Conservation (phyloP, 2,329 filamentous ascomycete genomes). For the Metarhizium guizhouense region DNA sequence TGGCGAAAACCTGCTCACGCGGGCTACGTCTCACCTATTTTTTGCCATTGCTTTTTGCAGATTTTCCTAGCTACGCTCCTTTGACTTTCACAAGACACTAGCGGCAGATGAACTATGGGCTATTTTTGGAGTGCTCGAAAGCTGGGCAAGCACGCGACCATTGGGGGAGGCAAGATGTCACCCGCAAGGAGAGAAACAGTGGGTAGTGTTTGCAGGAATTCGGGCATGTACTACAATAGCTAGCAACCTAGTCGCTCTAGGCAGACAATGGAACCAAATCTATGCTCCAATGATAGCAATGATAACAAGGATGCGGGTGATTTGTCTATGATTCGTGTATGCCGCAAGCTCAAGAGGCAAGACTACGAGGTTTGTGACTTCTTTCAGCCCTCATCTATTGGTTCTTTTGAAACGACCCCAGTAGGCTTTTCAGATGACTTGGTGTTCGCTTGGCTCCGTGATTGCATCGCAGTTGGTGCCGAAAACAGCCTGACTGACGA, state of each 20-base stretch:
- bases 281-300: not conserved
- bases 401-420: not conserved
- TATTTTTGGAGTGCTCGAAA: not conserved
- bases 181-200: not conserved
- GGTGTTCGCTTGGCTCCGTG: not conserved
- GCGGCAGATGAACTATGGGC: not conserved
- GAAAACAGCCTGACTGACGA: not conserved
- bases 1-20: not conserved
- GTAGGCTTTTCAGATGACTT: not conserved
- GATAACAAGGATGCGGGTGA: not conserved
- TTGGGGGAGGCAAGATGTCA: not conserved
- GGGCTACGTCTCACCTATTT: not conserved
- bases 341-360: no score
- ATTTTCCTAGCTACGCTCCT: not conserved
- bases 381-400: not conserved
- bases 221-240: not conserved
- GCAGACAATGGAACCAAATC: not conserved
- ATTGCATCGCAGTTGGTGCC: not conserved
- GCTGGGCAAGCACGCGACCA: not conserved
- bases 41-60: not conserved
- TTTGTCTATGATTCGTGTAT: not conserved
- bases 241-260: not conserved
- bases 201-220: not conserved
- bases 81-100: not conserved
- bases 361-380: not conserved